Evolutionary conservation across 768 basidiomycete species (phyloP).

Genomic region (Macrolepiota fuliginosa): DNA sequence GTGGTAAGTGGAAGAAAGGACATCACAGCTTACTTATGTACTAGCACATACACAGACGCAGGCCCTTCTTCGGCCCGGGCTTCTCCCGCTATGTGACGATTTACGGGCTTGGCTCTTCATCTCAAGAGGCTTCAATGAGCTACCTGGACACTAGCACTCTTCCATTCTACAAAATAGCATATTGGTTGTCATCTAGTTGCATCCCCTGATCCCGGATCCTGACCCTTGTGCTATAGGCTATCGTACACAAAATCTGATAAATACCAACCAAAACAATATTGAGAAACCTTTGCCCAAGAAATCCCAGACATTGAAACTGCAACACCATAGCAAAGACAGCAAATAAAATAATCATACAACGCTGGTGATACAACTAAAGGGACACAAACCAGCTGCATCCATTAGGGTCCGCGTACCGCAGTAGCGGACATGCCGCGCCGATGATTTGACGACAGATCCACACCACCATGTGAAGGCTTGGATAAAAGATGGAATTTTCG

Average conservation of each 20-base stretch:
- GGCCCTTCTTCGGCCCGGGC: slow-evolving; percentile 2
- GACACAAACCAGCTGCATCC: slow-evolving; percentile 11
- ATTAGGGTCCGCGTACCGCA: slow-evolving; percentile 44
- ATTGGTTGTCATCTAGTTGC: background rate
- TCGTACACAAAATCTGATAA: slow-evolving; percentile 7
- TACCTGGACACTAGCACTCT: background rate
- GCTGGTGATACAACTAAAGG: slow-evolving; percentile 22
- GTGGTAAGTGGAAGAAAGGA: background rate
- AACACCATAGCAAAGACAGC: slow-evolving; percentile 21
- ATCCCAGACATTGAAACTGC: slow-evolving; percentile 13
- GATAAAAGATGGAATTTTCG: slow-evolving; percentile 71
- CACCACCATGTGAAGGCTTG: slow-evolving; percentile 44
- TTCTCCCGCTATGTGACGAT: background rate
- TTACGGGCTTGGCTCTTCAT: background rate
- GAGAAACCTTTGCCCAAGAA: background rate
- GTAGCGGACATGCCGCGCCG: slow-evolving; percentile 53
- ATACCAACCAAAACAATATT: background rate
- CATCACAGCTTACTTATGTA: background rate
- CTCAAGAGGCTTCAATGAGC: background rate
- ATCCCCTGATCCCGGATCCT: background rate
- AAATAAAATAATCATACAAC: slow-evolving; percentile 27
- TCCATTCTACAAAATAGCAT: slow-evolving; percentile 1
- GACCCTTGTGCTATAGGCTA: background rate
- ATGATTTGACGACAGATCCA: slow-evolving; percentile 40
- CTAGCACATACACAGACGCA: background rate